Conservation (phyloP, 257 asterid genomes). For the Rauvolfia tetraphylla region DNA sequence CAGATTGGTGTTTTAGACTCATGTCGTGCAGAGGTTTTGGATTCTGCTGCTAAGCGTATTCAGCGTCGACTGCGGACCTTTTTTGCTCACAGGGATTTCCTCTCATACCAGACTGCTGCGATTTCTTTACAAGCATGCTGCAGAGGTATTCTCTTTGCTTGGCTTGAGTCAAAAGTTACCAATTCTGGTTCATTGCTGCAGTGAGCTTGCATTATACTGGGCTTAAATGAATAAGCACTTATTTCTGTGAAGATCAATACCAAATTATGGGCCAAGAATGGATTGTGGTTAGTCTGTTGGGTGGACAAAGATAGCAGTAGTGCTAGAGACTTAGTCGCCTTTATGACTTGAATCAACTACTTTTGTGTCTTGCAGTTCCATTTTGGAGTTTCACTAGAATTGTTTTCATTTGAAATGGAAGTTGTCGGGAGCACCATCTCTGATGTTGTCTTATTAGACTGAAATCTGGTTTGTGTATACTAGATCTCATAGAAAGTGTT, state of each 20-base stretch:
- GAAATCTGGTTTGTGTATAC: neutral
- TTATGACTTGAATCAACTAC: neutral
- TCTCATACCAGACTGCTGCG: conserved; percentile 56
- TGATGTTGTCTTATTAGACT: too few relatives aligned
- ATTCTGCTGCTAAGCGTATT: conserved; percentile 76
- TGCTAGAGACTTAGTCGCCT: neutral
- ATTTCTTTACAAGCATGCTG: conserved; percentile 77
- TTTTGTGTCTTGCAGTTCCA: neutral
- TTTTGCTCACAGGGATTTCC: conserved; percentile 62
- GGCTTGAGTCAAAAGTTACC: neutral
- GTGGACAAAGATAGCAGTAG: neutral
- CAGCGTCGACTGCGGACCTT: conserved; percentile 71
- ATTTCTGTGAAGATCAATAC: neutral
- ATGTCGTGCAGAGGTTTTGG: conserved; percentile 86
- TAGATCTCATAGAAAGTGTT: neutral
- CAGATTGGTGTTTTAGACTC: conserved; percentile 89
- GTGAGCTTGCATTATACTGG: neutral
- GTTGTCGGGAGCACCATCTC: neutral
- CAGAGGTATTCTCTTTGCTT: conserved; percentile 59
- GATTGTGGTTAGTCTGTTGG: neutral
- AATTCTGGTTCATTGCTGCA: neutral
- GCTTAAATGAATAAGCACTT: neutral
- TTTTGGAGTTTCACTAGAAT: neutral
- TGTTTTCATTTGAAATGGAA: neutral
- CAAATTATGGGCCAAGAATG: neutral